Percentiles rank a stretch among this genome's conserved stretches.
phyloP scores from a whole-genome alignment of 192 early-diverging fungal genomes.

The Linnemannia hyalina region DNA sequence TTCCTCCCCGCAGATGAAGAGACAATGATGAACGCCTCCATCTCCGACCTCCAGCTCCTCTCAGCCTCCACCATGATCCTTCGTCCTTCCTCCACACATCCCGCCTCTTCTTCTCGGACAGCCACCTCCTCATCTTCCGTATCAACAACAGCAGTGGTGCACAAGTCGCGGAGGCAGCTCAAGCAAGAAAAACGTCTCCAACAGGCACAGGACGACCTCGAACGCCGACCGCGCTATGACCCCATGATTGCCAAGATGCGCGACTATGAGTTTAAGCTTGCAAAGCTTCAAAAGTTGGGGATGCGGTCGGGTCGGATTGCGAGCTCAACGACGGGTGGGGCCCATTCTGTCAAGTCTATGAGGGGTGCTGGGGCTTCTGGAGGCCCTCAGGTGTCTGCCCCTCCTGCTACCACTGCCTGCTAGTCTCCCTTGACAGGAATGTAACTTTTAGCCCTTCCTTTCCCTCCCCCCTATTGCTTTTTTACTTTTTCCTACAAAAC shows the following conservation, averaged over 20 bases:
- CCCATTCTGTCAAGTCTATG: constrained; percentile 15
- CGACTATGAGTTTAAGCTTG: constrained; percentile 32
- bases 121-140: background rate
- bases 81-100: constrained; percentile 13
- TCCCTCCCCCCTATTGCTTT: background rate
- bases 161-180: constrained; percentile 43
- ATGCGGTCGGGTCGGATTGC: constrained; percentile 30
- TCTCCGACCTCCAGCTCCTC: constrained; percentile 46
- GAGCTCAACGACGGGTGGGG: constrained; percentile 5
- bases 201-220: constrained; percentile 26
- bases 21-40: constrained; percentile 35
- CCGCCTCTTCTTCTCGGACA: constrained; percentile 15
- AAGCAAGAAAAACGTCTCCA: constrained; percentile 36
- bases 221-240: constrained; percentile 37
- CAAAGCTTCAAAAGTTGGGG: constrained; percentile 27
- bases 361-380: background rate
- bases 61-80: constrained; percentile 43
- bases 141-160: background rate
- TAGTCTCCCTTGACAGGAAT: background rate
- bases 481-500: background rate
- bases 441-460: background rate
- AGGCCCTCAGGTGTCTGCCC: background rate
- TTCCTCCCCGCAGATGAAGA: constrained; percentile 40
- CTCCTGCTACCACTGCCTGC: background rate
- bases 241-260: constrained; percentile 46